Base-by-base conservation (phyloP, 2,329 filamentous ascomycete genomes). In the Emergomyces africanus region DNA sequence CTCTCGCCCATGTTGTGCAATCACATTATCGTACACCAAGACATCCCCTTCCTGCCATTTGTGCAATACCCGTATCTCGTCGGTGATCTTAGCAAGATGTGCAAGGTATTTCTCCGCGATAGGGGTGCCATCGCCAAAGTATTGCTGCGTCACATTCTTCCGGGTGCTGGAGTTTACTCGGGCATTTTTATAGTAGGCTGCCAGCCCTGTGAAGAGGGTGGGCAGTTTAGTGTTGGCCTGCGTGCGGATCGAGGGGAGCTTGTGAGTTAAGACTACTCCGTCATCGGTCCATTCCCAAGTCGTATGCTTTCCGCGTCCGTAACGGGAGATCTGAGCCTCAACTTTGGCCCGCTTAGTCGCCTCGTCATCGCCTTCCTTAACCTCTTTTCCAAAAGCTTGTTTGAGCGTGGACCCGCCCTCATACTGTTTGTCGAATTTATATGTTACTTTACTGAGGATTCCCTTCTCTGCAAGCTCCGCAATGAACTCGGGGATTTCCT, bases 201-300 rank as follows among this genome's bases (percentile, higher is more conserved):
- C 77, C 14, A 79, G 63, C 0, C 74, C 74, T 0, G 75, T 79
- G 62, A 79, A 78, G 1, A 79, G 67, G 1, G 75, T 77, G 1
- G 77, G 78, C 2, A 79, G 61, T 20, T 73, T 72, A 0, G 76
- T 79, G 0, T 66, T 69, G 0, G 73, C 75, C 64, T 80, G 78
- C 0, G 77, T 79, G 5, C 77, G 74, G 57, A 79, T 73, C 0
- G 69, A 76, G 5, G 78, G 77, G 3, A 79, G 66, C 23, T 69
- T 69, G 65, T 80, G 77, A 35, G 75, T 76, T 51, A 79, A 59
- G 30, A 76, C 64, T 28, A 77, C 54, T 6, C 72, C 72, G 57
- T 76, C 72, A n/a, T 77, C 73, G 0, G 65, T 68, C 76, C 78
- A 80, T 60, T 78, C 72, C 73, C 75, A 80, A 0, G 74, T 78